These are phyloP conservation scores for Fraxinus sp. DNA, from an alignment of 305 asterid species.

Conservation along the genomic window DNA sequence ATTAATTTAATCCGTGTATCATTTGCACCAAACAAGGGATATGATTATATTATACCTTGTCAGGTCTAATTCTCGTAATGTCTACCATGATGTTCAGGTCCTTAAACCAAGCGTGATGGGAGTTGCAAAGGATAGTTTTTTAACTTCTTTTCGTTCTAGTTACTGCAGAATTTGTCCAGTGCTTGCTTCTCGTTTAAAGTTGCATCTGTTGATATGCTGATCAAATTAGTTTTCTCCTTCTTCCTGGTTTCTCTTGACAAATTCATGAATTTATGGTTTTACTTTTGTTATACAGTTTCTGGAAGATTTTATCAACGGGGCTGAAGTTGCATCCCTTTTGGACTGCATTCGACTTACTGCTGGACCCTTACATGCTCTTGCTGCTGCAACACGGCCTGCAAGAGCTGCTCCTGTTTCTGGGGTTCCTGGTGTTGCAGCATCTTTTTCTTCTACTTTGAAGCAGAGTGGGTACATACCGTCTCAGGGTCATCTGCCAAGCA, in stretches of 20 bases:
- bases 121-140: neutral
- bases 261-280: slow-evolving; percentile 11
- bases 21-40: neutral
- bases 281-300: slow-evolving; percentile 59
- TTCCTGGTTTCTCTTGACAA: slow-evolving; percentile 12
- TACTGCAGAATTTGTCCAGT: neutral
- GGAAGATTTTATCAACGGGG: slow-evolving; percentile 97
- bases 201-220: neutral
- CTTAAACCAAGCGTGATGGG: neutral
- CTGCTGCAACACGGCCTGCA: slow-evolving; percentile 99
- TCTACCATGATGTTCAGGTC: neutral
- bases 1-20: neutral
- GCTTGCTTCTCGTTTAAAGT: neutral
- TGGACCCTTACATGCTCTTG: slow-evolving; percentile 98
- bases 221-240: slow-evolving; percentile 13
- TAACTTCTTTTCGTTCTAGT: neutral
- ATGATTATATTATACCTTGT: neutral
- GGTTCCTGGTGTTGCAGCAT: slow-evolving; percentile 58
- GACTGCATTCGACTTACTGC: slow-evolving; percentile 98
- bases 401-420: slow-evolving; percentile 98
- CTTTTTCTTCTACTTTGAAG: slow-evolving; percentile 62
- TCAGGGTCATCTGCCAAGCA: slow-evolving; percentile 48
- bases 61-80: too few species aligned
- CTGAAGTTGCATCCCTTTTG: slow-evolving; percentile 92
- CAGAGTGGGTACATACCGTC: slow-evolving; percentile 61